Base-by-base conservation (phyloP, 2,329 filamentous ascomycete species). In the Epichloe scottii region DNA sequence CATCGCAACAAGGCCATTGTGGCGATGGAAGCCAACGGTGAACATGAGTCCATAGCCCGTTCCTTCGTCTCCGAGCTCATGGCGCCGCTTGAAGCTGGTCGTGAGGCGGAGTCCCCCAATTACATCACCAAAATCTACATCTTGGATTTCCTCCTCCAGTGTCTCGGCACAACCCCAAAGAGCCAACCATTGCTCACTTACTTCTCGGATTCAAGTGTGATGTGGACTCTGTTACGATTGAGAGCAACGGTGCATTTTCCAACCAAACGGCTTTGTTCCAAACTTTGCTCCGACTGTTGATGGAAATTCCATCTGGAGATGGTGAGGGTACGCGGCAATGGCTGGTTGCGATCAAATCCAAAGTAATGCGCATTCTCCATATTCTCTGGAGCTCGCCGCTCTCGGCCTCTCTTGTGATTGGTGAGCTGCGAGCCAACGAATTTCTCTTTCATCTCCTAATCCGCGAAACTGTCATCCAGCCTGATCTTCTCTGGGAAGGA, bases 171-270 rank as follows among this genome's bases (percentile, higher is more conserved):
- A 35, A 85, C 84, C 26, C 86, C 1, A 79, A 85, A 58, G 80
- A 83, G 58, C 90, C 93, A 4, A 94, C 85, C 2, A 84, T 98
- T 57, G 93, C 91, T 0, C 94, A 98, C 65, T 75, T 95, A 44
- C 73, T 98, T 2, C 79, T 98, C 5, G 93, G 93, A 0, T 96
- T 98, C 65, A 78, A 78, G 51, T 94, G 89, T 60, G 79, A 82
- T 42, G 79, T 84, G 37, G 83, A 82, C 55, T 77, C 77, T 10
- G 72, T 97, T 2, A 81, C 81, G 23, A 71, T 93, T 34, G 76
- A 85, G 48, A 70, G 81, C 1, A 78, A 82, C 30, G 79, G 89
- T 46, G 68, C 85, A 2, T 94, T 95, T 65, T 78, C 82, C 12
- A 73, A 78, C 15, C 78, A 81, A 14, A 77, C 77, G 19, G 91